phyloP scores from a whole-genome alignment of 805 yeast genomes.

The Zygosaccharomyces kombuchaensis region DNA sequence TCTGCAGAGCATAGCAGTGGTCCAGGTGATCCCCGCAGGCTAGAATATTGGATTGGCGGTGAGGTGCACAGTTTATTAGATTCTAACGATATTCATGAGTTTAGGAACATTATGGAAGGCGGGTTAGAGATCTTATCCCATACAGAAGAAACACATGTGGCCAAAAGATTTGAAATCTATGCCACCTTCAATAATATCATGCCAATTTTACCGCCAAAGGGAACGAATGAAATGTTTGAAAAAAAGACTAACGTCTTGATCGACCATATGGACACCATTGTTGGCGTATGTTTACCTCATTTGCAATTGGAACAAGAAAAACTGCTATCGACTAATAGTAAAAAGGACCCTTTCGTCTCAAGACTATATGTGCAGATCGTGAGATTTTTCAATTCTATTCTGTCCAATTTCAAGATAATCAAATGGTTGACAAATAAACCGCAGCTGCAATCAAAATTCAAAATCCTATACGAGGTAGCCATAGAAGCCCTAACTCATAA shows the following conservation, averaged over 20 bases:
- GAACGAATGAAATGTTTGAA: slow-evolving; percentile 12
- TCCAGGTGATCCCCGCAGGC: slow-evolving; percentile 10
- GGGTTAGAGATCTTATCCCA: slow-evolving; percentile 22
- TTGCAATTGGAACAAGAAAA: slow-evolving; percentile 17
- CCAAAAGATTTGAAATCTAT: slow-evolving; percentile 29
- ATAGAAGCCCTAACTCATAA: slow-evolving; percentile 21
- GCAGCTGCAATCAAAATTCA: slow-evolving; percentile 13
- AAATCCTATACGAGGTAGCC: slow-evolving; percentile 15
- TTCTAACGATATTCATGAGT: slow-evolving; percentile 21
- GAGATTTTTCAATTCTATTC: slow-evolving; percentile 22
- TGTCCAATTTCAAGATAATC: slow-evolving; percentile 26
- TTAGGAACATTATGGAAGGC: slow-evolving; percentile 23
- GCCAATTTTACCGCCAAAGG: slow-evolving; percentile 12
- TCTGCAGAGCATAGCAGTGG: background rate
- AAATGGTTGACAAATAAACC: slow-evolving; percentile 13
- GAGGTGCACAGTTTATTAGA: slow-evolving; percentile 27
- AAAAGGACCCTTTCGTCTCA: slow-evolving; percentile 29
- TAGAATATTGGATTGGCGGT: slow-evolving; percentile 30
- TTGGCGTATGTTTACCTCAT: slow-evolving; percentile 16
- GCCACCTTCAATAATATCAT: slow-evolving; percentile 33
- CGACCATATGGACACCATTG: slow-evolving; percentile 15
- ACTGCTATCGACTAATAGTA: slow-evolving; percentile 12
- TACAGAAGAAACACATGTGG: background rate
- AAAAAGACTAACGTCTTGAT: slow-evolving; percentile 19
- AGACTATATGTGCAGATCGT: slow-evolving; percentile 33